Base-by-base conservation (phyloP, 192 early-diverging fungal species). In the Coemansia sp. region DNA sequence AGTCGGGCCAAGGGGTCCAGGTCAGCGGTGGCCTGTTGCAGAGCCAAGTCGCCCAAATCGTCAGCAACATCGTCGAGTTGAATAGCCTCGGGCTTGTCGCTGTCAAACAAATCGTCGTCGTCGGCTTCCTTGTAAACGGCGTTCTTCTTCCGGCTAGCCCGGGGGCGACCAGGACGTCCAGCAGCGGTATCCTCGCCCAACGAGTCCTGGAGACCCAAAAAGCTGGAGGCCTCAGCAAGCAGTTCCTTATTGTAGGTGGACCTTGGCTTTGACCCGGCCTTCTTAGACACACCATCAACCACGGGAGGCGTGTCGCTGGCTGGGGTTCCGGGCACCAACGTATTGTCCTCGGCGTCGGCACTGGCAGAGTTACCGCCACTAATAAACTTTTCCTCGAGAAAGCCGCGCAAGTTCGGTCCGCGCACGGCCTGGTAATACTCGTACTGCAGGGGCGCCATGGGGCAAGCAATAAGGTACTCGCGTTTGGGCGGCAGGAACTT, bases 401-500 rank as follows among this genome's bases (percentile, higher is more conserved):
- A 91, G 23, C 84, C 76, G 13, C 88, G 85, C 38, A 93, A 69
- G 48, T 89, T 76, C 33, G 83, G 69, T 11, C 81, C 76, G 6
- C 89, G 66, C 14, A 89, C 83, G 3, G 89, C 90, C 72, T 90
- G 85, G 53, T 93, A 91, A 66, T 86, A 84, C 62, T 87, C 85
- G 62, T 86, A 89, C 77, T 93, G 92, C 45, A 84, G 53, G 5
- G 83, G 82, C 0, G 90, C 88, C 61, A 92, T 76, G 0, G 92
- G 92, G 16, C 87, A 88, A 52, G 93, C 89, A 5, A 98, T 68
- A 8, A 96, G 65, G 59, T 93, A 91, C 78, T 97, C 95, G 43
- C 90, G 88, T 78, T 98, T 98, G 66, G 88, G 91, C 16, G 97
- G 97, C 65, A 99, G 65, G 18, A 85, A 79, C 47, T 91, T 85